Conservation (phyloP, 1,139 yeast species). For the Nakaseomyces glabratus region DNA sequence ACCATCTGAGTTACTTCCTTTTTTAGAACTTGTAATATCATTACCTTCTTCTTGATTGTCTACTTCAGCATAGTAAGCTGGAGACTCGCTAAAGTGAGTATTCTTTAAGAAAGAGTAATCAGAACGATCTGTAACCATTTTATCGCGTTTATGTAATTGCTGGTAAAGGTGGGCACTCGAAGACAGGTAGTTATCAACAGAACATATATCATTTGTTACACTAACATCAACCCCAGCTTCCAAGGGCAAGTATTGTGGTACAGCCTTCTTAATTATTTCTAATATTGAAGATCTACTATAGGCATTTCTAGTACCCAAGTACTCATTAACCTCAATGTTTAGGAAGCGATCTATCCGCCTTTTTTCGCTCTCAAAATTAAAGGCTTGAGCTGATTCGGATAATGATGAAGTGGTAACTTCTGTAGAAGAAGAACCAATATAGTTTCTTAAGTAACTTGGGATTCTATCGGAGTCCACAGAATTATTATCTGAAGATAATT, state of each 20-base stretch:
- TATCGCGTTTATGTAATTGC: conserved; percentile 21
- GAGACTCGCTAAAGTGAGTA: background rate
- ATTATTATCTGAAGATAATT: conserved; percentile 1
- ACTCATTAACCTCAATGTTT: background rate
- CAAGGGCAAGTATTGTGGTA: conserved; percentile 19
- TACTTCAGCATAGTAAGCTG: background rate
- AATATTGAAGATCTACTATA: conserved; percentile 8
- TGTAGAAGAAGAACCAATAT: background rate
- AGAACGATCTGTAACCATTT: conserved; percentile 9
- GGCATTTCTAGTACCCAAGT: background rate
- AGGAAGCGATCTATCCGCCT: background rate
- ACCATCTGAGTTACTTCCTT: background rate
- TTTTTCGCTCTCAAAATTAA: conserved; percentile 2
- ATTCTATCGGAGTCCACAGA: conserved; percentile 1
- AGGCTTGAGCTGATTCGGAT: background rate
- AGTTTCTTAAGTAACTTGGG: background rate
- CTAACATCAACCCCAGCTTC: conserved; percentile 12
- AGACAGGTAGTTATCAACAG: conserved; percentile 20
- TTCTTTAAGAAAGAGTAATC: background rate
- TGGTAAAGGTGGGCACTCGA: conserved; percentile 21
- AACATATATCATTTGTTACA: conserved; percentile 26
- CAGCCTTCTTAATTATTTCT: conserved; percentile 16
- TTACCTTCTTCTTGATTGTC: background rate
- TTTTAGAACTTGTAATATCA: background rate
- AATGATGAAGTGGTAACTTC: background rate